phyloP scores from a whole-genome alignment of 352 stramenopile genomes.

The Globisporangium lucens region DNA sequence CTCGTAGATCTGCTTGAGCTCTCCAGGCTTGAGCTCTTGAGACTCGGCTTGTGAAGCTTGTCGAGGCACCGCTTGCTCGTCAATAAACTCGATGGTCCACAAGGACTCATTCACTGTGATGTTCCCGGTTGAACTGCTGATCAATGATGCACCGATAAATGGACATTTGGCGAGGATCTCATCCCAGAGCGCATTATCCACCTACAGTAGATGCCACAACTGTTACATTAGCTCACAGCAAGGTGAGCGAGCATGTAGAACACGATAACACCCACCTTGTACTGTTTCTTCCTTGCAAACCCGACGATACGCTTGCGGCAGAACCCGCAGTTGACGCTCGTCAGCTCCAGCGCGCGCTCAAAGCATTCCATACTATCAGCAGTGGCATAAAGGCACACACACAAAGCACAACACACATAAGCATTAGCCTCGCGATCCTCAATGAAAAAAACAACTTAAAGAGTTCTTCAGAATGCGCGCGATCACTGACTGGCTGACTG shows the following conservation, averaged over 20 bases:
- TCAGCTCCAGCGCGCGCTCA: constrained; percentile 67
- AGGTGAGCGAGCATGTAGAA: background rate
- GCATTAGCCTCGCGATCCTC: no score
- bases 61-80: constrained; percentile 38
- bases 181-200: constrained; percentile 59
- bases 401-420: background rate
- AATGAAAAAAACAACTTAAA: background rate
- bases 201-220: constrained; percentile 5
- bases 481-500: background rate
- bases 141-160: constrained; percentile 25
- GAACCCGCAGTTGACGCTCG: constrained; percentile 77
- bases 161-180: constrained; percentile 50
- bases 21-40: constrained; percentile 19
- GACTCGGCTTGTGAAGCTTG: background rate
- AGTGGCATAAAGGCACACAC: background rate
- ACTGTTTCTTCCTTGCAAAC: constrained; percentile 69
- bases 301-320: constrained; percentile 74
- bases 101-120: constrained; percentile 20
- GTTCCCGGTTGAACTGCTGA: background rate
- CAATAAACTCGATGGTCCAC: constrained; percentile 41
- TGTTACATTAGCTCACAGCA: no score
- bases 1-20: constrained; percentile 46
- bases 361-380: constrained; percentile 58
- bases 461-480: background rate
- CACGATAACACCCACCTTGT: constrained; percentile 28